Evolutionary conservation across 139 green algal genomes (phyloP), one percentile per base, ranked within the genome.

Genomic region (Prasinococcaceae sp.): DNA sequence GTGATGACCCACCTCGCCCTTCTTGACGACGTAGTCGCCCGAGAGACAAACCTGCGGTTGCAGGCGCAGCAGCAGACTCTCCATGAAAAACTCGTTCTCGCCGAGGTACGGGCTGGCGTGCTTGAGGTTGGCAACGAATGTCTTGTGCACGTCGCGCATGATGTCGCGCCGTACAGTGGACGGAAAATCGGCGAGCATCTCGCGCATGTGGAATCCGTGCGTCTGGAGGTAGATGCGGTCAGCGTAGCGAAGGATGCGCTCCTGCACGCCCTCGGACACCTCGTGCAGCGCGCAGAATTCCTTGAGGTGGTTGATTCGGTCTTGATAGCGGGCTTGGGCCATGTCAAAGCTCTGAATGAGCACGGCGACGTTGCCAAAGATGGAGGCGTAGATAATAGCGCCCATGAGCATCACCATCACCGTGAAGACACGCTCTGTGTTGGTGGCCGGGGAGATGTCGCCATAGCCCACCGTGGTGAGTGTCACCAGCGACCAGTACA

Each of bases 401-500:
- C 51, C 51, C 19, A 48, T 27, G 39, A 60, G 37, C 51, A 60
- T 60, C 6, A 60, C 51, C 6, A 54, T 20, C 6, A 48, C 16
- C n/a, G 23, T 27, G 51, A 60, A 60, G 16, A 48, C n/a, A 4
- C 51, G 26, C 51, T 60, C 51, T 10, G 51, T 60, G 51, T 60
- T 60, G 37, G 51, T 60, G 16, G 16, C 23, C 17, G 51, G 51
- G 19, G 38, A 30, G 51, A 60, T 60, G 37, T 60, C 51, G n/a
- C 51, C 51, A n/a, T 60, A 60, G 19, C 51, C 51, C 14, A 60
- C 51, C 17, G 51, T 60, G 37, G 51, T 53, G 22, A 60, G 36
- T 16, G 51, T 60, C 6, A 37, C 30, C 6, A 60, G 12, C 6
- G 51, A 19, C 33, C 32, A 60, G 51, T 60, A 60, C 19, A 60